Evolutionary conservation across 306 rosid species (phyloP), one percentile per base, ranked within the genome.

Genomic region (Quercus parvula): DNA sequence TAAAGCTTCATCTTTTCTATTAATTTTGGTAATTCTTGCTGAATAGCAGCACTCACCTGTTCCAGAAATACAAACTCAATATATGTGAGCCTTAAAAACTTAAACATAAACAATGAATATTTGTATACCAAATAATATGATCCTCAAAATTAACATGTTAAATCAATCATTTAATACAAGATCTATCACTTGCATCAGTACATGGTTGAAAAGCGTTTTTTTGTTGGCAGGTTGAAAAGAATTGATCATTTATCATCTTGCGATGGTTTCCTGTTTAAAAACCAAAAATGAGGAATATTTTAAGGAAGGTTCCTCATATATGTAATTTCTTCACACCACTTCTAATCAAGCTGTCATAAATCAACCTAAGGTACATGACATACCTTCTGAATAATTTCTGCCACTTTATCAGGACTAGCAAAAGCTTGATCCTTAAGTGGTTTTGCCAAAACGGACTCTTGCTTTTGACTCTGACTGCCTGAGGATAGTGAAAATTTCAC

Each of bases 391-490:
- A 87, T 88, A 82, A 93, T 88, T 89, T 93, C 99, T 27, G 96
- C 94, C 80, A 95, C 99, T 84, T 93, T 93, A 82, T 95, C 99
- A 4, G 96, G 98, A 79, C 91, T 88, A 76, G 99, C 98, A 83
- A 95, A 95, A 73, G 99, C 99, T 84, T 93, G 99, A 77, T 87
- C 92, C 85, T 85, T 93, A 46, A 95, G 83, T 77, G 98, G 97
- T 86, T 88, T 95, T 82, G 95, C 82, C 93, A 91, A 85, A 78
- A 27, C 86, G 14, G 94, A 89, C 67, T 91, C 97, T 38, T 70
- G 86, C 88, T 87, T 94, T 78, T 83, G 97, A 85, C 83, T 92
- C 81, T 89, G 98, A 75, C 81, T 86, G 80, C 92, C 93, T 2
- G 93, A 81, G 57, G 97, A 89, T 75, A 91, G 77, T 78, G 99